These are phyloP conservation scores for Chaetomiaceae sp. DNA, from an alignment of 2,329 filamentous ascomycete genomes.

Conservation along the genomic window DNA sequence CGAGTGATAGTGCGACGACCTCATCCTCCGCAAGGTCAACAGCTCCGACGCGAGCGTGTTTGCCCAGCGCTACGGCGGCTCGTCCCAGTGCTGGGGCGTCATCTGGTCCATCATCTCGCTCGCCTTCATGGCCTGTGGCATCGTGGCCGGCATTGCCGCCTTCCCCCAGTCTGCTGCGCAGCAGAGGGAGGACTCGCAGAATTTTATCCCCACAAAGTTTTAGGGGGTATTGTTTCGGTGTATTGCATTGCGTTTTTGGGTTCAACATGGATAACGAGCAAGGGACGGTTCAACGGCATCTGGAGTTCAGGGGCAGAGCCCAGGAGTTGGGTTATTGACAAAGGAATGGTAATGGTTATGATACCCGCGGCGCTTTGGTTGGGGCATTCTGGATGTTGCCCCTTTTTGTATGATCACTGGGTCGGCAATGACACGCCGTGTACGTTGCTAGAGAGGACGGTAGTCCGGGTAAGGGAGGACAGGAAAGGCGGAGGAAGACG, in stretches of 20 bases:
- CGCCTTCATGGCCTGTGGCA: slow-evolving; percentile 66
- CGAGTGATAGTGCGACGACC: slow-evolving; percentile 61
- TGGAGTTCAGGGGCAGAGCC: neutral
- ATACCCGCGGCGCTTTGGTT: slow-evolving; percentile 12
- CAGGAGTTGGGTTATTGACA: slow-evolving; percentile 18
- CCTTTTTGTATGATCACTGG: neutral
- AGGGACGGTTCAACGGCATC: neutral
- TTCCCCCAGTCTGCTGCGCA: slow-evolving; percentile 67
- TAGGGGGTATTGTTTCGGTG: neutral
- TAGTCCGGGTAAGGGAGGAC: neutral
- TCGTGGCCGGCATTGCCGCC: slow-evolving; percentile 71
- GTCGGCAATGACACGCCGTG: neutral
- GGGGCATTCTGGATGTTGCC: neutral
- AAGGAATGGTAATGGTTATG: slow-evolving; percentile 3
- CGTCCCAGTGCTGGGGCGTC: slow-evolving; percentile 75
- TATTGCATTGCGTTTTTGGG: neutral
- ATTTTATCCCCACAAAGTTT: slow-evolving; percentile 27
- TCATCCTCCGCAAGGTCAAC: slow-evolving; percentile 77
- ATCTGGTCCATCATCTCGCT: slow-evolving; percentile 73
- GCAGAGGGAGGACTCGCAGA: slow-evolving; percentile 63
- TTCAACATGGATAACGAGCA: neutral
- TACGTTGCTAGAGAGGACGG: too few species aligned
- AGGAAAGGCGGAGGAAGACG: neutral
- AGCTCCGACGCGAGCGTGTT: slow-evolving; percentile 76
- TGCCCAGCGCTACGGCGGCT: slow-evolving; percentile 71